Base-by-base conservation (phyloP, 129 eudicot genomes). In the Lactuca saligna region DNA sequence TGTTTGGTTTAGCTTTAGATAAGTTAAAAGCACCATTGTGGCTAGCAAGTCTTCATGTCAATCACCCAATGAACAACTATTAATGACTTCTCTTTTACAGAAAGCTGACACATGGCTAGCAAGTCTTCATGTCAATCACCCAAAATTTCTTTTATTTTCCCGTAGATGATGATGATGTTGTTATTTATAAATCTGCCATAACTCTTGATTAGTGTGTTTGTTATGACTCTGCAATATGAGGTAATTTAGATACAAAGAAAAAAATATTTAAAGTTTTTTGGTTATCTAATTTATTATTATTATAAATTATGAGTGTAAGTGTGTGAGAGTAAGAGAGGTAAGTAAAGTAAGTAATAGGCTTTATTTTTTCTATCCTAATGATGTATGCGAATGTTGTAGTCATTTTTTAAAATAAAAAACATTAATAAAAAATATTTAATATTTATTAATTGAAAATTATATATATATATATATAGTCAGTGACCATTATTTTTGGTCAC, bases 1-100 rank as follows among this genome's bases (percentile, higher is more conserved):
- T 83, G 34, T 94, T 85, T 73, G 97, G 99, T 64, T 92, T 94
- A 16, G 97, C 99, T 55, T 85, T 95, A 3, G 89, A 94, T 61
- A 94, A 89, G 73, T 82, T 87, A 46, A 94, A 81, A 68, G 82
- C 76, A 73, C 82, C 97, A 25, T 34, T 87, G 57, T 94, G 97
- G 99, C n/a, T n/a, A n/a, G n/a, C n/a, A n/a, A n/a, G n/a, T n/a
- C n/a, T n/a, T n/a, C n/a, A n/a, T n/a, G n/a, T n/a, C n/a, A n/a
- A 80, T 86, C 48, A 78, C n/a, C 85, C 16, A 74, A 72, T 48
- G 87, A 83, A 68, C 77, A 65, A 4, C 0, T 32, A 29, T 73
- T 83, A 54, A 80, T 84, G 49, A 82, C 62, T 61, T 65, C 83
- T 50, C 93, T 94, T 63, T 79, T 79, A 70, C 90, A 84, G 79